Evolutionary conservation across 768 basidiomycete species (phyloP).

Genomic region (Rubroboletus pulcherrimus): DNA sequence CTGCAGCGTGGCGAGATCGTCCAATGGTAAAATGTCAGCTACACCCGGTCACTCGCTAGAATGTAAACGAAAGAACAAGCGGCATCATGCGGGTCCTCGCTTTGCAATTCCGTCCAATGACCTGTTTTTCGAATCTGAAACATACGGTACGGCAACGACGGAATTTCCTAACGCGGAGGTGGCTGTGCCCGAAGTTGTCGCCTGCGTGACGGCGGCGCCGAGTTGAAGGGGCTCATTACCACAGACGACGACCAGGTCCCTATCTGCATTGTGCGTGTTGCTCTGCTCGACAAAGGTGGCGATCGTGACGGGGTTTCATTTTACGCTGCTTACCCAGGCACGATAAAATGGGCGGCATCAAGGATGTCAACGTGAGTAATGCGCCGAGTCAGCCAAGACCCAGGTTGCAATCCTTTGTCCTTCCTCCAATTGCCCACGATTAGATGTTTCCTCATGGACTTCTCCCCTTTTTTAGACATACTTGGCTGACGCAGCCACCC

Average conservation of each 20-base stretch:
- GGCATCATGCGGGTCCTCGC: neutral
- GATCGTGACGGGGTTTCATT: neutral
- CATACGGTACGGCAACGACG: neutral
- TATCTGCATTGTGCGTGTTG: slow-evolving; percentile 10
- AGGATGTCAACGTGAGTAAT: slow-evolving; percentile 31
- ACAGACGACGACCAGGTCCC: slow-evolving; percentile 1
- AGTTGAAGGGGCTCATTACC: neutral
- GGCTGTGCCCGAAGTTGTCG: neutral
- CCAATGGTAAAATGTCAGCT: neutral
- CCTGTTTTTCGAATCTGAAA: neutral
- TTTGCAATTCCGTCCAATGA: neutral
- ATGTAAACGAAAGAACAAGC: neutral
- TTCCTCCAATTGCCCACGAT: slow-evolving; percentile 6
- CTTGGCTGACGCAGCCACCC: slow-evolving; percentile 31
- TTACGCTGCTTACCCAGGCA: neutral
- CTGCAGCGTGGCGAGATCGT: neutral
- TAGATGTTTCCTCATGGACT: slow-evolving; percentile 8
- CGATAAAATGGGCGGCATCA: slow-evolving; percentile 23
- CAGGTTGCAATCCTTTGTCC: neutral
- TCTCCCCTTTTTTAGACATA: slow-evolving; percentile 25
- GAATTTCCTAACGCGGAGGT: slow-evolving; percentile 14
- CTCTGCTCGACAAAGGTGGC: neutral
- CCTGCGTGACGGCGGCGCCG: neutral
- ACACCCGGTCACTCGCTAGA: neutral
- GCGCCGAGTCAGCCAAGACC: slow-evolving; percentile 23